Evolutionary conservation across 306 rosid species (phyloP).

Genomic region (Glycine soja): DNA sequence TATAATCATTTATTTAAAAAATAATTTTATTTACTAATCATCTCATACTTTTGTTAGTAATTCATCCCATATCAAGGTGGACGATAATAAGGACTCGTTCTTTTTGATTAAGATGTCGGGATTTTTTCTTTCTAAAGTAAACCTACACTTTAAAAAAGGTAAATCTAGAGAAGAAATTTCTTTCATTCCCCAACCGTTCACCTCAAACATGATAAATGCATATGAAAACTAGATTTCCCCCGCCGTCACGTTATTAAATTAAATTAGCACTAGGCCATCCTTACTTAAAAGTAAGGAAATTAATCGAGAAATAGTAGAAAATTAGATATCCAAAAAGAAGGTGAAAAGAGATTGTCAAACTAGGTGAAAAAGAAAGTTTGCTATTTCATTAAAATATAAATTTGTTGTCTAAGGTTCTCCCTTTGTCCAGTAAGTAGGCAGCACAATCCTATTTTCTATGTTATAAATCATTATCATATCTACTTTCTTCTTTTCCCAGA

Average conservation of each 20-base stretch:
- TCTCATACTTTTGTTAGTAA: no score
- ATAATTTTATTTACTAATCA: no score
- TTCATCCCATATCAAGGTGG: no score
- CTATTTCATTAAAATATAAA: conserved; percentile 17
- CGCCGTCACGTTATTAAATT: background rate
- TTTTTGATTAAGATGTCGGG: no score
- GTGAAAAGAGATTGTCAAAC: conserved; percentile 8
- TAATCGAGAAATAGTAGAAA: background rate
- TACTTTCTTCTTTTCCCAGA: conserved; percentile 35
- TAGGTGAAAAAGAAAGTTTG: background rate
- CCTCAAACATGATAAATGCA: background rate
- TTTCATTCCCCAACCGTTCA: background rate
- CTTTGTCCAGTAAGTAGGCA: conserved; percentile 50
- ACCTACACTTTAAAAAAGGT: background rate
- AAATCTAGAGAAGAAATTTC: background rate
- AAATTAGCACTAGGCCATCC: no score
- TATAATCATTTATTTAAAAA: no score
- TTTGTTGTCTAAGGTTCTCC: conserved; percentile 33
- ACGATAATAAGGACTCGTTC: no score
- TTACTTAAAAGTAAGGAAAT: background rate
- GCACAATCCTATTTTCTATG: conserved; percentile 46
- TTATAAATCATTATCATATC: conserved; percentile 39
- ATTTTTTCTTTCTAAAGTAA: background rate
- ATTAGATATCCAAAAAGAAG: background rate
- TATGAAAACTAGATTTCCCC: background rate